Evolutionary conservation across 2,329 filamentous ascomycete species (phyloP), one percentile per base, ranked within the genome.

Genomic region (Cryphonectria carpinicola): DNA sequence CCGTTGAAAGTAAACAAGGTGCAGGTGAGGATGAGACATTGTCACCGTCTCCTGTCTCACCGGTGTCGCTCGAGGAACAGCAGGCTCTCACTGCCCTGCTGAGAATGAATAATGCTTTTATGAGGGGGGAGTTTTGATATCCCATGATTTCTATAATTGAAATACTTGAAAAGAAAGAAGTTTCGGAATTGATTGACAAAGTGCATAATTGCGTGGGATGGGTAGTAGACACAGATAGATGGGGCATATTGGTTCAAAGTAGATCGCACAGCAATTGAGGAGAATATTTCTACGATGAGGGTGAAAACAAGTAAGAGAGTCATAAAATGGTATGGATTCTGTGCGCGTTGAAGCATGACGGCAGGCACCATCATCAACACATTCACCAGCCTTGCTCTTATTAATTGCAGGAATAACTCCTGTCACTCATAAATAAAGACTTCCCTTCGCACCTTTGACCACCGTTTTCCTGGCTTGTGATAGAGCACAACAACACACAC

Each of bases 331-430:
- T 61, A 37, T 39, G 39, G 62, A 28, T 32, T 25, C 17, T 46
- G 67, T 39, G 10, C 11, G 37, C 32, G 49, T 70, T 35, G 14
- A 62, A 32, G 54, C 41, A 63, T 35, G 63, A n/a, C 35, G 63
- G 62, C 60, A 46, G 68, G 43, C 61, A 68, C 58, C 46, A 66
- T n/a, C 46, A 49, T n/a, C 46, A n/a, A 49, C 43, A 49, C 22
- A 49, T n/a, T n/a, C 49, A 54, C 63, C 66, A 62, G 66, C 62
- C 43, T 71, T 71, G 66, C 70, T 71, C 66, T 63, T 58, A 61
- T 71, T 71, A 71, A 71, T 54, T 65, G 56, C 46, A 65, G 63
- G 61, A 54, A 66, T 64, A 65, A 65, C 35, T 66, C 32, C 39
- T 49, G 67, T 43, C 62, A 60, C 52, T 43, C 35, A 52, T 64